Evolutionary conservation across 192 early-diverging fungal genomes (phyloP), one percentile per base, ranked within the genome.

Genomic region (Funneliformis mosseae): DNA sequence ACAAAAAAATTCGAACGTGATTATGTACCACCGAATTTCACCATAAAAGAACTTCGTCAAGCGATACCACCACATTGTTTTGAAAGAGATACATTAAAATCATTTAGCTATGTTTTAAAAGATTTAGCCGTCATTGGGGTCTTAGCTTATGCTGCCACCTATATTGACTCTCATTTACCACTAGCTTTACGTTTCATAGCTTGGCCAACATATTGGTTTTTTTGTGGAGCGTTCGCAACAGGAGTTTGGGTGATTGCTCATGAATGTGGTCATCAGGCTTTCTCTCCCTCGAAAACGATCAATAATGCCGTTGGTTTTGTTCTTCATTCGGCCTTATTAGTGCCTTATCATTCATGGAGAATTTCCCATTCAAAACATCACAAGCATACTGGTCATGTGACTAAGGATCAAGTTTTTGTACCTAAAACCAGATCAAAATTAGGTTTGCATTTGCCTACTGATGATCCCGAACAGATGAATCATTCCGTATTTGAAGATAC

Each of bases 291-390:
- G 87, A 90, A 90, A 72, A 87, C 90, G n/a, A 84, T 97, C 83
- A 96, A 97, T 88, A 93, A 97, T 84, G 83, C 89, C 33, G 95
- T 96, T 64, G 97, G 97, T 0, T 96, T 88, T 86, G 86, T 99
- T 43, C 86, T 99, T 77, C 97, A 99, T 91, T 90, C 94, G 48
- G 87, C 92, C 70, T 88, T 97, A 25, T 88, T 99, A 67, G 97
- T 99, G 42, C 97, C 97, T 21, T 98, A 91, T 87, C 94, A 93
- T 85, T 94, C 97, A 41, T 98, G 97, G 97, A 92, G 93, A 83
- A 92, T 92, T 86, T 90, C 93, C 38, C 97, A 98, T 85, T 94
- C 92, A 46, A 92, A 90, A 83, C 97, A 99, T 89, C 97, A 99
- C 88, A 97, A 97, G 77, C 90, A 90, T 80, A 97, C 94, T 66